Percentiles rank a stretch among this genome's conserved stretches.
These are phyloP conservation scores for Scheffersomyces illinoinensis DNA, from an alignment of 1,139 yeast genomes.

Conservation along the genomic window DNA sequence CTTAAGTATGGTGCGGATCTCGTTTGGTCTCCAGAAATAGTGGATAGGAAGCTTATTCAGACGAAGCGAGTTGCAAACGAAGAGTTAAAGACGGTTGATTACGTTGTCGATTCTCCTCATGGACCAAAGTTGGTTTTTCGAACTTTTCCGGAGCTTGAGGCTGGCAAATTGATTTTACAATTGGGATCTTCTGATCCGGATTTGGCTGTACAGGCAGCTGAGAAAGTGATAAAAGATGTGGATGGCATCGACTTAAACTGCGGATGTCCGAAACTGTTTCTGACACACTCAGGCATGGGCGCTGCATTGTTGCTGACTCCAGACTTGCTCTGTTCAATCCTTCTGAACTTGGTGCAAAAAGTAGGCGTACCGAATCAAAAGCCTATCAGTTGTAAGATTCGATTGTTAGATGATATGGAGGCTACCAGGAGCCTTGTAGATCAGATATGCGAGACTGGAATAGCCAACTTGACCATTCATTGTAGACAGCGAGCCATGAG, in stretches of 20 bases:
- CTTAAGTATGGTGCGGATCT: constrained; percentile 86
- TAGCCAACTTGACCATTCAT: constrained; percentile 81
- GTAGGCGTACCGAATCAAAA: constrained; percentile 78
- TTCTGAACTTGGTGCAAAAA: constrained; percentile 64
- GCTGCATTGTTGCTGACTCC: constrained; percentile 88
- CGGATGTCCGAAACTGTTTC: constrained; percentile 93
- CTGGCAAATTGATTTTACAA: constrained; percentile 74
- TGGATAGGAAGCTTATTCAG: constrained; percentile 77
- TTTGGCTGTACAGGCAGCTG: constrained; percentile 85
- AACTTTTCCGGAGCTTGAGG: constrained; percentile 64
- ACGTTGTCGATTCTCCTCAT: constrained; percentile 21
- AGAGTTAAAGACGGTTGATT: constrained; percentile 61
- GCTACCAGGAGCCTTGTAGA: constrained; percentile 65
- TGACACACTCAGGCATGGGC: constrained; percentile 95
- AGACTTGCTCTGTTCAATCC: constrained; percentile 68
- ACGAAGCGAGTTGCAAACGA: constrained; percentile 65
- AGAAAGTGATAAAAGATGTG: constrained; percentile 77
- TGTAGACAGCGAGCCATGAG: constrained; percentile 91
- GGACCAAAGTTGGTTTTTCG: constrained; percentile 61
- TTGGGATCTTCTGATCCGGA: constrained; percentile 85
- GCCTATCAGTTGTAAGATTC: constrained; percentile 87
- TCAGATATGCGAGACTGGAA: constrained; percentile 76
- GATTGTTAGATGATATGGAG: constrained; percentile 61
- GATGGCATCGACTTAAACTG: constrained; percentile 92
- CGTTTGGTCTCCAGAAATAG: constrained; percentile 95